Evolutionary conservation across 352 stramenopile species (phyloP).

Genomic region (Globisporangium carolinianum): DNA sequence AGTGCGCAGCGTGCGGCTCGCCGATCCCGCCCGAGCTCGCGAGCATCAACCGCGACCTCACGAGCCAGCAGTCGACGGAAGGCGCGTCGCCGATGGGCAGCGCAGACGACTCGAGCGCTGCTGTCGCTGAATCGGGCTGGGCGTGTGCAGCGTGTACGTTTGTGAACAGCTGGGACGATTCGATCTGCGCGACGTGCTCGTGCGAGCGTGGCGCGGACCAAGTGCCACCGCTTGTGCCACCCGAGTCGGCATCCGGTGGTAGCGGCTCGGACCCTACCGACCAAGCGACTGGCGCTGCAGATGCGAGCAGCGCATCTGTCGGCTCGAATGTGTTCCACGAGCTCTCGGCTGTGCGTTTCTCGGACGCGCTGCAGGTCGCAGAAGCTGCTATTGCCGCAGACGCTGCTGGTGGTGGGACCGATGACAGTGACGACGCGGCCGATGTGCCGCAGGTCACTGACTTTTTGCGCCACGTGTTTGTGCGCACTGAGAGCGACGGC

Average conservation of each 20-base stretch:
- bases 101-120: neutral
- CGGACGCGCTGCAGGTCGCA: constrained; percentile 26
- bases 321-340: constrained; percentile 14
- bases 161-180: constrained; percentile 46
- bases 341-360: constrained; percentile 25
- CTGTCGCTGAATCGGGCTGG: constrained; percentile 26
- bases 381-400: constrained; percentile 6
- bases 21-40: constrained; percentile 44
- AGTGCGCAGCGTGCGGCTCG: constrained; percentile 61
- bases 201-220: constrained; percentile 44
- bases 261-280: too few relatives aligned
- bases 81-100: neutral
- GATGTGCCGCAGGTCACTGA: constrained; percentile 19
- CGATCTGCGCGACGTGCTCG: constrained; percentile 43
- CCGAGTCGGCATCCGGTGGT: neutral
- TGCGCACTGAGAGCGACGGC: constrained; percentile 9
- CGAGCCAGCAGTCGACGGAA: constrained; percentile 1
- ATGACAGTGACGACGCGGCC: neutral
- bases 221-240: constrained; percentile 8
- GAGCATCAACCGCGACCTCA: constrained; percentile 12
- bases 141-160: constrained; percentile 59
- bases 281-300: neutral
- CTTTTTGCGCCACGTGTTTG: constrained; percentile 26
- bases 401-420: neutral
- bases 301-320: neutral